A percentile compares a stretch with the other conserved stretches of the same genome.
phyloP scores from a whole-genome alignment of 805 yeast genomes.

The Candida arabinofermentans region DNA sequence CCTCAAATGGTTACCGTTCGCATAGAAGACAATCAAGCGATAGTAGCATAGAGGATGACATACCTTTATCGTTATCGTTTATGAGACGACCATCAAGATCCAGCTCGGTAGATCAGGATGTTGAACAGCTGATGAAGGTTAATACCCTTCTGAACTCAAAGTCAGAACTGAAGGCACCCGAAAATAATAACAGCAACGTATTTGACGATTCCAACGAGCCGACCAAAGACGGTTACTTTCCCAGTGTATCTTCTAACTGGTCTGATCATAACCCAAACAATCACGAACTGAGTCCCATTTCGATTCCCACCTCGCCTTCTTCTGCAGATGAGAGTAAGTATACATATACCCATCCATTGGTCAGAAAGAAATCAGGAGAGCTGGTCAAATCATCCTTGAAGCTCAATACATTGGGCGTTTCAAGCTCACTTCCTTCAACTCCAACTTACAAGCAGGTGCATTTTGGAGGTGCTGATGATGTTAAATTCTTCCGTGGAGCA shows the following conservation, averaged over 20 bases:
- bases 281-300: not conserved
- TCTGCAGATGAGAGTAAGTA: slow-evolving; percentile 2
- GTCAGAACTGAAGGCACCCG: not conserved
- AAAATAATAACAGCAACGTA: not conserved
- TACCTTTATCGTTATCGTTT: slow-evolving; percentile 31
- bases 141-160: slow-evolving; percentile 29
- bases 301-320: not conserved
- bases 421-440: slow-evolving; percentile 44
- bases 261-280: not conserved
- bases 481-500: slow-evolving; percentile 64
- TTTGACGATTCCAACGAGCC: not conserved
- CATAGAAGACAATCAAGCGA: slow-evolving; percentile 16
- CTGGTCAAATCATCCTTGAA: slow-evolving; percentile 72
- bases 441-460: slow-evolving; percentile 76
- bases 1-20: not conserved
- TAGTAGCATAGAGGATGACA: slow-evolving; percentile 17
- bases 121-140: slow-evolving; percentile 26
- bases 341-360: slow-evolving; percentile 36
- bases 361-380: slow-evolving; percentile 88
- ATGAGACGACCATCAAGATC: slow-evolving; percentile 31
- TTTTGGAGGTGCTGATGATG: slow-evolving; percentile 73
- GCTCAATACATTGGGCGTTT: slow-evolving; percentile 28
- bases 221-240: slow-evolving; percentile 1
- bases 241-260: not conserved
- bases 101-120: slow-evolving; percentile 15